Evolutionary conservation across 768 basidiomycete genomes (phyloP), one percentile per base, ranked within the genome.

Genomic region (Nidula microcarpa): DNA sequence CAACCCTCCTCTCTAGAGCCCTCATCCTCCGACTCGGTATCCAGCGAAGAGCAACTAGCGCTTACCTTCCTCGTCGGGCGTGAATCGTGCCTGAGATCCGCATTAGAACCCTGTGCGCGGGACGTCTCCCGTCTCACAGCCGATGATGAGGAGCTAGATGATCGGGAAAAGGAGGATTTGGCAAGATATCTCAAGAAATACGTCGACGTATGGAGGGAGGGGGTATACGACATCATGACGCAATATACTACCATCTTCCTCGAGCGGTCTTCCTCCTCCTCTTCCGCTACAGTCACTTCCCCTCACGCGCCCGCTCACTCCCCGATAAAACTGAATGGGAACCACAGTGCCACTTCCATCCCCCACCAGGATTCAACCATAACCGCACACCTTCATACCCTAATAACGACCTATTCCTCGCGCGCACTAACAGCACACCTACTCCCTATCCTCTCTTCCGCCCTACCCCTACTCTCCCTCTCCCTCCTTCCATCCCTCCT

Each of bases 171-270:
- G 53, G 86, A 87, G 53, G 90, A 91, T 53, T 75, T 90, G 43
- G 82, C 87, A 35, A 74, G 86, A 35, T 94, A 86, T 69, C 74
- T 96, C 56, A 87, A 91, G 62, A 87, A 84, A 64, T 94, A 93
- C 68, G 84, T 96, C 57, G 95, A 96, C 62, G 69, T 85, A 9
- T 97, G 95, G 87, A 77, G 94, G 50, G 95, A 98, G 70, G 87
- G 90, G 45, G 89, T 93, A 17, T 90, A 95, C 71, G 94, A 98
- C 67, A 83, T 95, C 67, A 79, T 96, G 59, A 89, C 89, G 13
- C 94, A 96, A 64, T 97, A 85, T 61, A 80, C 87, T 2, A 85
- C 92, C 37, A 94, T 97, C 57, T 96, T 98, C 68, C 81, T 94
- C 35, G 89, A 92, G 56, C 82, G 80, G 23, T 23, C 23, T 23